A percentile compares a stretch with the other conserved stretches of the same genome.
Evolutionary conservation across 768 basidiomycete species (phyloP).

Genomic region (Tremella yokohamensis): DNA sequence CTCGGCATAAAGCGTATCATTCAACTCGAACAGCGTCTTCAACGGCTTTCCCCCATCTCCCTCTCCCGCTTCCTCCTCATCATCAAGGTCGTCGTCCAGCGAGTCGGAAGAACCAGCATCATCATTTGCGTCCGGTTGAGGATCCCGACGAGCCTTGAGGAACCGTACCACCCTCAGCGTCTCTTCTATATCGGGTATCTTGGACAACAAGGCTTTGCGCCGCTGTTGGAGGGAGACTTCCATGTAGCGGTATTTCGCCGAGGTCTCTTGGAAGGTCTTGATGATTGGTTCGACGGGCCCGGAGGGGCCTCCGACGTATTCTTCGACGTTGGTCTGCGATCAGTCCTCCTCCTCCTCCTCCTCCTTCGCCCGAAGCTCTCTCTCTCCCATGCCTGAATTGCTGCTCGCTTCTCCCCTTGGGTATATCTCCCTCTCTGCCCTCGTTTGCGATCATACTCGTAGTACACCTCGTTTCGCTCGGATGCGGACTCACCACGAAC

Average conservation of each 20-base stretch:
- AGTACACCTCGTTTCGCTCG: not conserved
- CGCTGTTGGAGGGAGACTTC: conserved; percentile 78
- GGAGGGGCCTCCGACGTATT: conserved; percentile 74
- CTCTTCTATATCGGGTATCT: conserved; percentile 93
- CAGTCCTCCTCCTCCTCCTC: not conserved
- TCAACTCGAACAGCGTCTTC: conserved; percentile 86
- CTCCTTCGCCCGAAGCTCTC: no score
- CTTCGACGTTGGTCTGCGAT: conserved; percentile 74
- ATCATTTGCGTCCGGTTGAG: conserved; percentile 27
- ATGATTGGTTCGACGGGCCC: conserved; percentile 73
- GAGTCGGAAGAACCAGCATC: conserved; percentile 52
- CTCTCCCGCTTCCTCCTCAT: conserved; percentile 54
- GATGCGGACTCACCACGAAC: conserved; percentile 68
- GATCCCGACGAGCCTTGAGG: conserved; percentile 61
- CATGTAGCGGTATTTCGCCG: conserved; percentile 99
- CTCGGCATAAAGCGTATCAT: conserved; percentile 90
- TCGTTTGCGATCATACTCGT: no score
- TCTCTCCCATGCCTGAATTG: no score
- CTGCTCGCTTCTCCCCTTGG: no score
- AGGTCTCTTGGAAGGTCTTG: conserved; percentile 80
- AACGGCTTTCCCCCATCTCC: conserved; percentile 54
- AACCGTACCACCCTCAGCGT: conserved; percentile 85
- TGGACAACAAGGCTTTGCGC: conserved; percentile 74
- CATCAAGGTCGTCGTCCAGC: conserved; percentile 58
- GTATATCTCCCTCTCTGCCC: no score